Conservation (phyloP, 2,329 filamentous ascomycete species). For the Penicillium polonicum region DNA sequence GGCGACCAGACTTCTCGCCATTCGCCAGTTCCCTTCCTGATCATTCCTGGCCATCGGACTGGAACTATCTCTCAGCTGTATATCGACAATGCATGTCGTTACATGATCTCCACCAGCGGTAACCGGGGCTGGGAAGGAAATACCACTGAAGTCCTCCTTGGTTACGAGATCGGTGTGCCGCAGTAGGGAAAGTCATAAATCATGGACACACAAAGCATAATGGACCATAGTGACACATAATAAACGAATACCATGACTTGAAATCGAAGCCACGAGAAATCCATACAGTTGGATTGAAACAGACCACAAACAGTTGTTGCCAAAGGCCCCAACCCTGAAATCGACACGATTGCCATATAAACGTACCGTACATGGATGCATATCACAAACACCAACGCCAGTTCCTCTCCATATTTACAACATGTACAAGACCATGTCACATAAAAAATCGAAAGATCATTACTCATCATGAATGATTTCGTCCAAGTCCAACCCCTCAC, state of each 20-base stretch:
- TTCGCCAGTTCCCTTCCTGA: slow-evolving; percentile 88
- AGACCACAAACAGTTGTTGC: too few relatives aligned
- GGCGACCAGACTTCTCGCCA: slow-evolving; percentile 65
- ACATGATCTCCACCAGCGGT: slow-evolving; percentile 88
- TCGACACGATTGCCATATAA: not conserved
- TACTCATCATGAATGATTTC: slow-evolving; percentile 20
- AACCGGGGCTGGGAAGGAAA: slow-evolving; percentile 94
- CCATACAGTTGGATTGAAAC: not conserved
- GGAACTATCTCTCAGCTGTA: slow-evolving; percentile 85
- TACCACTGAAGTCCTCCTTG: slow-evolving; percentile 84
- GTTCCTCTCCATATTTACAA: not conserved
- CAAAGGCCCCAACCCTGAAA: not conserved
- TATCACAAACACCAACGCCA: slow-evolving; percentile 13
- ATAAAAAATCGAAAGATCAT: slow-evolving; percentile 13
- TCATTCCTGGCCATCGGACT: slow-evolving; percentile 85
- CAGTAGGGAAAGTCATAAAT: slow-evolving; percentile 10
- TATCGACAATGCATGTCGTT: slow-evolving; percentile 81
- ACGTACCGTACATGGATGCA: not conserved
- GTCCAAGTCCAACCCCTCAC: slow-evolving; percentile 39
- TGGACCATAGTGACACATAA: not conserved
- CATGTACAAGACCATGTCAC: slow-evolving; percentile 5
- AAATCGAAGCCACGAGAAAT: not conserved
- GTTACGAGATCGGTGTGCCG: slow-evolving; percentile 77
- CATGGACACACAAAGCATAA: not conserved
- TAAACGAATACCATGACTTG: slow-evolving; percentile 9